A percentile compares a stretch with the other conserved stretches of the same genome.
Conservation (phyloP, 352 stramenopile species). For the Peronospora belbahrii region DNA sequence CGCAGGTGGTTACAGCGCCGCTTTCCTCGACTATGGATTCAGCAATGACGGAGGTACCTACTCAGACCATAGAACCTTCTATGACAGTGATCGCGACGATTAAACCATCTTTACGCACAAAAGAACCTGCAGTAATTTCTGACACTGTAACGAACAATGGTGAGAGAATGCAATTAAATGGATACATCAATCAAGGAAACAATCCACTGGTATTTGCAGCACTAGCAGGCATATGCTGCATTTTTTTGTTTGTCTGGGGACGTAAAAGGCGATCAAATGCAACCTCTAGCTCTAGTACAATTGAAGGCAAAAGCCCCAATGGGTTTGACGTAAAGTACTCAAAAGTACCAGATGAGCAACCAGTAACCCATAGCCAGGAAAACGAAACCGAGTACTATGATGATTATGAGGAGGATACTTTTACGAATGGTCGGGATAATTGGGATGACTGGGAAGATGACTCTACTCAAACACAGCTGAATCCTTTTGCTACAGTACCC, state of each 20-base stretch:
- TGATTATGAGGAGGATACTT: conserved; percentile 39
- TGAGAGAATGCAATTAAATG: conserved; percentile 2
- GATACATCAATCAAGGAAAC: conserved; percentile 29
- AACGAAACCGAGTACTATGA: conserved; percentile 44
- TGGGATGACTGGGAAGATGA: conserved; percentile 71
- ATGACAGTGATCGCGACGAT: conserved; percentile 7
- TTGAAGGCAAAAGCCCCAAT: conserved; percentile 4
- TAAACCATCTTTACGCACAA: conserved; percentile 30
- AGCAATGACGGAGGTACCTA: not conserved
- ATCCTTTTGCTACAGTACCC: conserved; percentile 30
- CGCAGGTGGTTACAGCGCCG: not conserved
- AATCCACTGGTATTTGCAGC: conserved; percentile 40
- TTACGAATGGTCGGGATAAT: conserved; percentile 37
- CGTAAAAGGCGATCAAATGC: conserved; percentile 33
- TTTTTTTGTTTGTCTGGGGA: conserved; percentile 49
- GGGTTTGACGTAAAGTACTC: conserved; percentile 53
- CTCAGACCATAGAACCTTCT: conserved; percentile 4
- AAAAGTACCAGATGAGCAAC: conserved; percentile 44
- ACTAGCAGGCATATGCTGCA: conserved; percentile 39
- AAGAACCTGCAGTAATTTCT: conserved; percentile 17
- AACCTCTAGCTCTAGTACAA: conserved; percentile 8
- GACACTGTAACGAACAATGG: conserved; percentile 13
- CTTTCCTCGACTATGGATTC: not conserved
- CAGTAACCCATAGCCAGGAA: conserved; percentile 32
- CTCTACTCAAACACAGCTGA: conserved; percentile 34